Evolutionary conservation across 805 yeast genomes (phyloP).

Genomic region (Trichomonascus vanleenenianus): DNA sequence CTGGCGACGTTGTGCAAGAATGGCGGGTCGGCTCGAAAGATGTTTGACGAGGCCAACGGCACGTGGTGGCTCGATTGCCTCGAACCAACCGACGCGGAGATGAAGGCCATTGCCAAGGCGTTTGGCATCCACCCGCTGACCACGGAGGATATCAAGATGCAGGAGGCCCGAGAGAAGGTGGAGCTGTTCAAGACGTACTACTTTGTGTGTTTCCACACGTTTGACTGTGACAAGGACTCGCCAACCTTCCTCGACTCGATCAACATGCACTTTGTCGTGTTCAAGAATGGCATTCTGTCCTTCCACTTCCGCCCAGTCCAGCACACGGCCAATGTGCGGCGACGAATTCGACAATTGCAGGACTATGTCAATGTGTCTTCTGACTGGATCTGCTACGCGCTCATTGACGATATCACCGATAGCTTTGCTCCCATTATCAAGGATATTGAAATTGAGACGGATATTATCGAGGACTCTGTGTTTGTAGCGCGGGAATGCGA

Average conservation of each 20-base stretch:
- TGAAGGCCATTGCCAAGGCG: constrained; percentile 86
- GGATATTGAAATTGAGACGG: constrained; percentile 54
- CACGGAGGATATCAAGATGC: constrained; percentile 93
- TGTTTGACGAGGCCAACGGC: constrained; percentile 64
- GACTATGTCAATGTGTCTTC: constrained; percentile 53
- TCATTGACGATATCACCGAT: constrained; percentile 60
- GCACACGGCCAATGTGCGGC: constrained; percentile 53
- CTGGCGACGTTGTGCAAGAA: constrained; percentile 60
- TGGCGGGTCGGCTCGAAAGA: constrained; percentile 55
- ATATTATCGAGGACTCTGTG: constrained; percentile 70
- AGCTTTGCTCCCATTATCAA: constrained; percentile 54
- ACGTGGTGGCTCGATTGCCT: constrained; percentile 96
- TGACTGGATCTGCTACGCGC: constrained; percentile 61
- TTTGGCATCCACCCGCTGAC: constrained; percentile 97
- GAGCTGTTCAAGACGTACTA: constrained; percentile 85
- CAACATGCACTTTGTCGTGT: constrained; percentile 53
- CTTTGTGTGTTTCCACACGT: constrained; percentile 94
- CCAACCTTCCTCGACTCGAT: constrained; percentile 72
- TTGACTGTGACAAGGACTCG: constrained; percentile 75
- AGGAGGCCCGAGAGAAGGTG: constrained; percentile 95
- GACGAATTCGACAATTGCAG: constrained; percentile 55
- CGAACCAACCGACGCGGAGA: constrained; percentile 91
- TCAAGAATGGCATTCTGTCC: constrained; percentile 49
- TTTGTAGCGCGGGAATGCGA: constrained; percentile 71
- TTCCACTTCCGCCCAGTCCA: constrained; percentile 53